Conservation (phyloP, 306 rosid genomes). For the cucumber (Cucumis sativus) region DNA sequence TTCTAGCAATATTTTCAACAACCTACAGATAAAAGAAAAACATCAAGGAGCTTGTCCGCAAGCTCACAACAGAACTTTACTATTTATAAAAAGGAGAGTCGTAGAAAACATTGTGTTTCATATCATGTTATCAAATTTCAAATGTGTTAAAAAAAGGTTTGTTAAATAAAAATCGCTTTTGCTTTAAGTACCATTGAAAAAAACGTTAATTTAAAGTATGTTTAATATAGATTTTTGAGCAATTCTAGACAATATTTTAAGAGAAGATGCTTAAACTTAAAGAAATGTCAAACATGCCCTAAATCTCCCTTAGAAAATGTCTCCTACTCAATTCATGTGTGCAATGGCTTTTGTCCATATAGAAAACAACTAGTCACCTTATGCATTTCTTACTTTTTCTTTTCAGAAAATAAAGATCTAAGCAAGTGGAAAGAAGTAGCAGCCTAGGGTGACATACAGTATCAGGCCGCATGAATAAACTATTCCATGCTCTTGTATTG, state of each 20-base stretch:
- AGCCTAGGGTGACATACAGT: constrained; percentile 43
- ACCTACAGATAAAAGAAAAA: constrained; percentile 30
- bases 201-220: background rate
- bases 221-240: background rate
- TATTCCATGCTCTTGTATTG: constrained; percentile 88
- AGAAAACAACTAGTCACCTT: background rate
- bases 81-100: background rate
- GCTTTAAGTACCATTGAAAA: background rate
- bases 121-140: background rate
- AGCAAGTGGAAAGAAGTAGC: background rate
- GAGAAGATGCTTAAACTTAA: background rate
- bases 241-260: background rate
- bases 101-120: background rate
- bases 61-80: background rate
- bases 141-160: background rate
- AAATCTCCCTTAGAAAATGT: background rate
- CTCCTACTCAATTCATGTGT: background rate
- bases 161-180: background rate
- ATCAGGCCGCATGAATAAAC: constrained; percentile 82
- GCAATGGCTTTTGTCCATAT: background rate
- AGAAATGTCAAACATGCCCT: background rate
- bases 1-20: constrained; percentile 71
- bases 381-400: background rate
- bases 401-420: background rate
- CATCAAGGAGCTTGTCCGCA: background rate